Conservation (phyloP, 2,329 filamentous ascomycete species). For the Didymella lethalis region DNA sequence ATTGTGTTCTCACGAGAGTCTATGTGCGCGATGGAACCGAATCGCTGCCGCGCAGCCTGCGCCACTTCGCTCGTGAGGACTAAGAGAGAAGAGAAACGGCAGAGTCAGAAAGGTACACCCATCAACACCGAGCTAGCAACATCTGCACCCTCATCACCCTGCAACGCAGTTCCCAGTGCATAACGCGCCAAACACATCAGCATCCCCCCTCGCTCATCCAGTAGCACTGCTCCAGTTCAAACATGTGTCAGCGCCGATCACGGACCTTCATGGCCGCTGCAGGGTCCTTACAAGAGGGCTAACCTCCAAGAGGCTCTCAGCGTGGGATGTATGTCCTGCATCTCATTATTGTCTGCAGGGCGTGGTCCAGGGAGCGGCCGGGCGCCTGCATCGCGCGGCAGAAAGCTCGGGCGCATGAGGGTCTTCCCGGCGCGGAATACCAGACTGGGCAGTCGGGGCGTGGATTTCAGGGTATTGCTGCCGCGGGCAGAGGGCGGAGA, state of each 20-base stretch:
- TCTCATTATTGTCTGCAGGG: background rate
- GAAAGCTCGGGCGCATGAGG: no score
- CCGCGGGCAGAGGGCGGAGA: background rate
- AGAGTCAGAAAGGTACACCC: no score
- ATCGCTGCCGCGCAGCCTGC: no score
- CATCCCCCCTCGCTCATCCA: background rate
- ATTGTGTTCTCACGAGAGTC: no score
- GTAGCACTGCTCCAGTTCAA: background rate
- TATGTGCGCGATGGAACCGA: background rate
- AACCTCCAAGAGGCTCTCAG: background rate
- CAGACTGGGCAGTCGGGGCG: background rate
- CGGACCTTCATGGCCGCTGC: background rate
- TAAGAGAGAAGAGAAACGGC: no score
- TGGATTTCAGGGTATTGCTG: background rate
- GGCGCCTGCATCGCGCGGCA: no score
- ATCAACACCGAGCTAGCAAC: no score
- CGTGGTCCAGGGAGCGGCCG: background rate
- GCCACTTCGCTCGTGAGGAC: no score
- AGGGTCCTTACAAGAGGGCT: background rate
- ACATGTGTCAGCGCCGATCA: background rate
- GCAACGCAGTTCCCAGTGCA: no score
- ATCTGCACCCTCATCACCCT: no score
- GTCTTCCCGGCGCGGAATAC: background rate
- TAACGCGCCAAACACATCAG: background rate
- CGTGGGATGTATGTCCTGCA: background rate